Evolutionary conservation across 768 basidiomycete genomes (phyloP).

Genomic region (Antrodiella citrinella): DNA sequence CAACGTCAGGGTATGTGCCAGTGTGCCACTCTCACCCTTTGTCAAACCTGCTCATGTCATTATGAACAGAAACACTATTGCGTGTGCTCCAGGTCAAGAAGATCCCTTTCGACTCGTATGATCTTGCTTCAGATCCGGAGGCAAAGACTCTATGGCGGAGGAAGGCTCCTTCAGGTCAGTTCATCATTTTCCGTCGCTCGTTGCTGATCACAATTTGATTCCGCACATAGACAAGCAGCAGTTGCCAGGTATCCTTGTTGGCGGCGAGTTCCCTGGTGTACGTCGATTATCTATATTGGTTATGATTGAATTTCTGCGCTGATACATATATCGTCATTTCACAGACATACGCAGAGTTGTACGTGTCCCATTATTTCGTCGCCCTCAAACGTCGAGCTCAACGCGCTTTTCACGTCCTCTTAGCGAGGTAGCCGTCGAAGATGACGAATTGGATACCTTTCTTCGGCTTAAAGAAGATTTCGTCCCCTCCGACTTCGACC

Average conservation of each 20-base stretch:
- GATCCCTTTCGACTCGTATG: slow-evolving; percentile 74
- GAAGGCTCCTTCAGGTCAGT: slow-evolving; percentile 61
- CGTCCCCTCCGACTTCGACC: slow-evolving; percentile 54
- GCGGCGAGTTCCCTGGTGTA: slow-evolving; percentile 71
- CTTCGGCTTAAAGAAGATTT: slow-evolving; percentile 67
- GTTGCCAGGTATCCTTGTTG: slow-evolving; percentile 76
- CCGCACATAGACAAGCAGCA: slow-evolving; percentile 62
- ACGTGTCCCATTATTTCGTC: slow-evolving; percentile 18
- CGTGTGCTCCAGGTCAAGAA: slow-evolving; percentile 82
- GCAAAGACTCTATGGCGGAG: slow-evolving; percentile 78
- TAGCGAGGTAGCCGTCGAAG: slow-evolving; percentile 84
- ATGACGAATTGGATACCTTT: slow-evolving; percentile 61
- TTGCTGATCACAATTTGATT: too few species aligned
- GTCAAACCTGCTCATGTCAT: background rate
- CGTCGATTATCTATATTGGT: slow-evolving; percentile 21
- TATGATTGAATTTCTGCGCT: background rate
- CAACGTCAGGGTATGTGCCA: slow-evolving; percentile 78
- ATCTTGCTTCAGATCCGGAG: slow-evolving; percentile 76
- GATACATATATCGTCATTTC: slow-evolving; percentile 3
- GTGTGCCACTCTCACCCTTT: slow-evolving; percentile 4
- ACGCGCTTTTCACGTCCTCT: background rate
- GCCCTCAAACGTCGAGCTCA: background rate
- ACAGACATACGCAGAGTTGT: slow-evolving; percentile 74
- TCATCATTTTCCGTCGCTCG: background rate
- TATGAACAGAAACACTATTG: slow-evolving; percentile 62